These are phyloP conservation scores for Sugiyamaella floridensis DNA, from an alignment of 805 yeast species.

Conservation along the genomic window DNA sequence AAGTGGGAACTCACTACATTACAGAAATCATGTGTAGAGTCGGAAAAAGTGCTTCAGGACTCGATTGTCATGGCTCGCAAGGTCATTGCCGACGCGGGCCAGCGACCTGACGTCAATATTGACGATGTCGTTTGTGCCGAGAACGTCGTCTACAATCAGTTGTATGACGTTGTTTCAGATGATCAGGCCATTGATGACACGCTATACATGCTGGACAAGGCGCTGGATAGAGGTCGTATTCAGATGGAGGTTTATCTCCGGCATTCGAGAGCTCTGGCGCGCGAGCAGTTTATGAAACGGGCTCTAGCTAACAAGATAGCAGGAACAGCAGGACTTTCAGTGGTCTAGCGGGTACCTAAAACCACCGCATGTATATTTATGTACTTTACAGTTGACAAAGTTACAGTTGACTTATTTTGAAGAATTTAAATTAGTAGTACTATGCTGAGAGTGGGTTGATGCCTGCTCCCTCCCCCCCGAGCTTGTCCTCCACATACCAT, in stretches of 20 bases:
- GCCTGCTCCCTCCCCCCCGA: no score
- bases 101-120: slow-evolving; percentile 31
- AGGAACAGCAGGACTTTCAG: slow-evolving; percentile 4
- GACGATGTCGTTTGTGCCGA: slow-evolving; percentile 45
- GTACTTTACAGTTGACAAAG: background rate
- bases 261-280: slow-evolving; percentile 48
- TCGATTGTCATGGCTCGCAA: slow-evolving; percentile 28
- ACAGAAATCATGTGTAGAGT: slow-evolving; percentile 25
- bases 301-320: slow-evolving; percentile 38
- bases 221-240: slow-evolving; percentile 45
- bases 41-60: slow-evolving; percentile 26
- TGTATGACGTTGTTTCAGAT: slow-evolving; percentile 56
- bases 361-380: background rate
- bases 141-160: slow-evolving; percentile 49
- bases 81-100: slow-evolving; percentile 30
- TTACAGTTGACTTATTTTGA: no score
- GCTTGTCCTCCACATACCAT: no score
- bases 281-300: slow-evolving; percentile 55
- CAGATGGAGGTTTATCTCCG: slow-evolving; percentile 38
- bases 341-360: background rate
- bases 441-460: no score
- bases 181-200: slow-evolving; percentile 71
- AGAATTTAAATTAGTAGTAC: no score
- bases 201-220: slow-evolving; percentile 48
- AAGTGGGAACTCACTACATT: slow-evolving; percentile 24